phyloP scores from a whole-genome alignment of 2,329 filamentous ascomycete genomes.

The Ascochyta viciae-villosae region DNA sequence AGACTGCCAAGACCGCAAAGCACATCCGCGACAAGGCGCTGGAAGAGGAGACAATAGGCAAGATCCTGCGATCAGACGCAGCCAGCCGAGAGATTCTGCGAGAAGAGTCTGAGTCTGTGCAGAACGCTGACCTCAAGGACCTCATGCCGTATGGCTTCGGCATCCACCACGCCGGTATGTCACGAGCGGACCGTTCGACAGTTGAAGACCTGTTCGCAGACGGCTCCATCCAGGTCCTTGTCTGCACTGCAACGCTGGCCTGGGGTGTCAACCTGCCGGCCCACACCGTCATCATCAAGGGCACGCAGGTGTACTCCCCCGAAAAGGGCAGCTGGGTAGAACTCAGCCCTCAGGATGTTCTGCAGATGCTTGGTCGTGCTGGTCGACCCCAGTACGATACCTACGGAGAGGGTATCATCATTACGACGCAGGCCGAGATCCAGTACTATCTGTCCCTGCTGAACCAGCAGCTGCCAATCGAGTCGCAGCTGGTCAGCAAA shows the following conservation, averaged over 20 bases:
- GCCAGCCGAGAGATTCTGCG: constrained; percentile 87
- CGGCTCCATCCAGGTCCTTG: constrained; percentile 90
- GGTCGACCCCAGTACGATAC: constrained; percentile 96
- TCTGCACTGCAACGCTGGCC: constrained; percentile 96
- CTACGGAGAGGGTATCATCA: constrained; percentile 98
- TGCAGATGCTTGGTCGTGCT: constrained; percentile 98
- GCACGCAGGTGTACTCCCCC: constrained; percentile 95
- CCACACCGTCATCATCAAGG: constrained; percentile 98
- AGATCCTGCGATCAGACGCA: constrained; percentile 91
- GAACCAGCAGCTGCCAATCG: constrained; percentile 96
- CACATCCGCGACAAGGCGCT: constrained; percentile 96
- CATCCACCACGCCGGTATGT: constrained; percentile 98
- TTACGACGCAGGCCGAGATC: constrained; percentile 92
- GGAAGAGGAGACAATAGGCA: constrained; percentile 96
- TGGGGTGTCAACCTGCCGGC: constrained; percentile 99
- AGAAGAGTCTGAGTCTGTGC: constrained; percentile 81
- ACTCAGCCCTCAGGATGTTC: constrained; percentile 92
- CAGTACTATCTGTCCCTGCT: constrained; percentile 96
- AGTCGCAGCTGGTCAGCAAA: constrained; percentile 93
- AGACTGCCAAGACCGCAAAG: constrained; percentile 95
- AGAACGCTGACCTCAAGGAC: constrained; percentile 90
- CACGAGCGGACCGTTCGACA: constrained; percentile 88
- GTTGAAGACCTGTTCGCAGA: constrained; percentile 94
- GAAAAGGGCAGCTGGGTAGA: constrained; percentile 99
- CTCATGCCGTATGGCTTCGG: constrained; percentile 95